A percentile compares a stretch with the other conserved stretches of the same genome.
Evolutionary conservation across 768 basidiomycete genomes (phyloP).

Genomic region (Suillus variegatus): DNA sequence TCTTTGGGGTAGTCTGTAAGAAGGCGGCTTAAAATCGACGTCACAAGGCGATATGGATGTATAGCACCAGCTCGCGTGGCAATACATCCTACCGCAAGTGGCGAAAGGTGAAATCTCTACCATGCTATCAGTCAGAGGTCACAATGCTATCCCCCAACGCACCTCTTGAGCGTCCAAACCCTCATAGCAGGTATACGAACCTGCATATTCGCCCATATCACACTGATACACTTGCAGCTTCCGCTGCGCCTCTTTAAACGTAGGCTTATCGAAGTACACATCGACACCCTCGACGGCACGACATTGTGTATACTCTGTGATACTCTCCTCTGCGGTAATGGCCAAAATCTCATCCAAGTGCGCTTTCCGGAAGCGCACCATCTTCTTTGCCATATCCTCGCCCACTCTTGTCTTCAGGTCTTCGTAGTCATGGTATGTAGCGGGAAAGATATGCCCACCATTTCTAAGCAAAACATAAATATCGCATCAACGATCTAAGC

Average conservation of each 20-base stretch:
- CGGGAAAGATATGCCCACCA: slow-evolving; percentile 52
- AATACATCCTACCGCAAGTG: slow-evolving; percentile 50
- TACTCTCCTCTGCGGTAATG: slow-evolving; percentile 31
- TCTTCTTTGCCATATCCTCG: slow-evolving; percentile 36
- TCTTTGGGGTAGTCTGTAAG: slow-evolving; percentile 46
- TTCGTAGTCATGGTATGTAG: slow-evolving; percentile 47
- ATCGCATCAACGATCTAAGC: background rate
- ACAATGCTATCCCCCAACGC: slow-evolving; percentile 10
- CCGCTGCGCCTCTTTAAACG: slow-evolving; percentile 41
- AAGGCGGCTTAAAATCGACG: slow-evolving; percentile 55
- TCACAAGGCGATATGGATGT: slow-evolving; percentile 72
- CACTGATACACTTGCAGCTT: slow-evolving; percentile 44
- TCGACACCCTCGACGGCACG: slow-evolving; percentile 36
- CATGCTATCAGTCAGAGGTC: slow-evolving; percentile 2
- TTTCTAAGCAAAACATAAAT: slow-evolving; percentile 33
- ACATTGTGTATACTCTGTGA: slow-evolving; percentile 26
- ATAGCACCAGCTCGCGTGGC: slow-evolving; percentile 58
- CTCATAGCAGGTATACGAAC: slow-evolving; percentile 27
- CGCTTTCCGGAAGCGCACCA: slow-evolving; percentile 41
- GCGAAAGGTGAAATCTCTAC: slow-evolving; percentile 53
- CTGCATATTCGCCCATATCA: slow-evolving; percentile 54
- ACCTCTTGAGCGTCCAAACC: slow-evolving; percentile 38
- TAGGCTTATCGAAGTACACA: slow-evolving; percentile 31
- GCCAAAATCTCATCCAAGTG: slow-evolving; percentile 35
- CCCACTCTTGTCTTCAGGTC: slow-evolving; percentile 41